These are phyloP conservation scores for Cryptosporidium canis DNA, from an alignment of 169 alveolate genomes.

Conservation along the genomic window DNA sequence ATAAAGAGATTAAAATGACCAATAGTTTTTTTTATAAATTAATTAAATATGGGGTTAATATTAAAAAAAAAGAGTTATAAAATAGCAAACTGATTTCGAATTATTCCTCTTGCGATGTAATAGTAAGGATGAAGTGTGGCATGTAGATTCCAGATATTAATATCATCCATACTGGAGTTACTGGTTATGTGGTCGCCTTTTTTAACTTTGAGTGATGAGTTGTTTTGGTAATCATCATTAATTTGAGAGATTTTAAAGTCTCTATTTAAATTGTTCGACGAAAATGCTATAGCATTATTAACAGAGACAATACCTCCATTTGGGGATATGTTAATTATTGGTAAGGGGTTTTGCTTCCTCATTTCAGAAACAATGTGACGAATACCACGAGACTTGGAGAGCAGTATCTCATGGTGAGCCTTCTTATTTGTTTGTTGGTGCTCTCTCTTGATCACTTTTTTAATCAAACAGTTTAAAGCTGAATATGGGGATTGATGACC, in stretches of 20 bases:
- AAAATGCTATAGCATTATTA: constrained; percentile 39
- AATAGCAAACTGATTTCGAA: constrained; percentile 61
- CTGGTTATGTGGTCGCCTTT: not conserved
- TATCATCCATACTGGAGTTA: constrained; percentile 1
- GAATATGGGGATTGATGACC: not conserved
- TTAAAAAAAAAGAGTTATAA: not conserved
- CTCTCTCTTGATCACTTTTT: not conserved
- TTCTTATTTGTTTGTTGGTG: not conserved
- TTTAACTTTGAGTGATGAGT: not conserved
- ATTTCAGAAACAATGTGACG: constrained; percentile 60
- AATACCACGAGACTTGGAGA: constrained; percentile 68
- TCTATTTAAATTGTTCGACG: constrained; percentile 9
- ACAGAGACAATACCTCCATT: constrained; percentile 47
- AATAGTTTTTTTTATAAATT: not conserved
- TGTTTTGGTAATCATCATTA: not conserved
- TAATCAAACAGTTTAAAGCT: not conserved
- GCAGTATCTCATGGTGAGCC: constrained; percentile 9
- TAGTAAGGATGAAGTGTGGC: constrained; percentile 66
- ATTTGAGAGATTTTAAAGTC: not conserved
- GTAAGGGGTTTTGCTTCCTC: constrained; percentile 65
- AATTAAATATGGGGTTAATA: not conserved
- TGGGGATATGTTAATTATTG: constrained; percentile 44
- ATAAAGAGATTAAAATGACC: not conserved
- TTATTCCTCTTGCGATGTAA: constrained; percentile 52
- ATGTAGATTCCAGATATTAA: constrained; percentile 54